Conservation (phyloP, 805 yeast genomes). For the Cyberlindnera subsufficiens region DNA sequence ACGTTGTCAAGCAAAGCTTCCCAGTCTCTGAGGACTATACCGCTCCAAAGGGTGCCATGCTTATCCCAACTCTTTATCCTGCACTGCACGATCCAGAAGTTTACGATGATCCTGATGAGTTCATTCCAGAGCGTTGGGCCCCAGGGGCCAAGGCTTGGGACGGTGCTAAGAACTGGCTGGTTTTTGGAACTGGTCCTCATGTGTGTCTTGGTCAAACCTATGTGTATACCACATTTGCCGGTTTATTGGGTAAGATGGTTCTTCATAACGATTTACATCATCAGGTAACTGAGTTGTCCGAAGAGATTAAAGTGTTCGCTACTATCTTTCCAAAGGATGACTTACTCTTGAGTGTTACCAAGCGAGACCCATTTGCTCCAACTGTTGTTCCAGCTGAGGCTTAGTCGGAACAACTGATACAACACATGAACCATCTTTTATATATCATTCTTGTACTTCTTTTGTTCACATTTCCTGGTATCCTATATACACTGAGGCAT, state of each 20-base stretch:
- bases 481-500: background rate
- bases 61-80: slow-evolving; percentile 93
- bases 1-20: slow-evolving; percentile 81
- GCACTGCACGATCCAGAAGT: slow-evolving; percentile 97
- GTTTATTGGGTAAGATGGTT: slow-evolving; percentile 86
- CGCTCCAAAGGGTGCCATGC: slow-evolving; percentile 96
- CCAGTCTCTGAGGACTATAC: slow-evolving; percentile 80
- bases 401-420: background rate
- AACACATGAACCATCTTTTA: background rate
- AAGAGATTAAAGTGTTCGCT: slow-evolving; percentile 93
- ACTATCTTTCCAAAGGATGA: slow-evolving; percentile 98
- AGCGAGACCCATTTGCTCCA: slow-evolving; percentile 45
- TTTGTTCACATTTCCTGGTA: too few relatives aligned
- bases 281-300: slow-evolving; percentile 76
- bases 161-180: slow-evolving; percentile 89
- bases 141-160: slow-evolving; percentile 70
- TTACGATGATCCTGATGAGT: slow-evolving; percentile 89
- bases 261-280: slow-evolving; percentile 78
- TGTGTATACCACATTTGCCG: slow-evolving; percentile 85
- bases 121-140: slow-evolving; percentile 93
- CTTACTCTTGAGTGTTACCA: slow-evolving; percentile 68
- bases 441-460: too few relatives aligned
- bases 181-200: slow-evolving; percentile 96
- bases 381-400: slow-evolving; percentile 9
- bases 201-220: slow-evolving; percentile 93